These are phyloP conservation scores for Aspergillus pseudotamarii DNA, from an alignment of 2,329 filamentous ascomycete species.

Conservation along the genomic window DNA sequence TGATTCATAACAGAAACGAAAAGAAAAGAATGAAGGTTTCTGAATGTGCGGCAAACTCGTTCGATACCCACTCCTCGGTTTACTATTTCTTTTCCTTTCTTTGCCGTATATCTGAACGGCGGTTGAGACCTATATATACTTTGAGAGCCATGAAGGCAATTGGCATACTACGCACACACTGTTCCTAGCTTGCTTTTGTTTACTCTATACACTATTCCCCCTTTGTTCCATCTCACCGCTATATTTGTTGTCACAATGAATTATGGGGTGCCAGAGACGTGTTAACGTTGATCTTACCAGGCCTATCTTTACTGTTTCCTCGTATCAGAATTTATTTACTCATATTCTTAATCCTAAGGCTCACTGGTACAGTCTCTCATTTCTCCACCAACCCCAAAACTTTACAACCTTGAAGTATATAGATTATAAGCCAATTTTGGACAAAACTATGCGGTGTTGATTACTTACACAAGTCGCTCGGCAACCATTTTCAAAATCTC, in stretches of 20 bases:
- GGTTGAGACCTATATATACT: not conserved
- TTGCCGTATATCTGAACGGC: not conserved
- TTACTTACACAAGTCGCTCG: conserved; percentile 33
- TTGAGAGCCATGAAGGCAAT: not conserved
- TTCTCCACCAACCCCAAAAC: not conserved
- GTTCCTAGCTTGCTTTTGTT: not conserved
- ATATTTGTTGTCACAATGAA: not conserved
- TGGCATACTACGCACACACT: not conserved
- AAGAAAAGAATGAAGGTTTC: conserved; percentile 17
- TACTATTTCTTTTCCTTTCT: not conserved
- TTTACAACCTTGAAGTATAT: not conserved
- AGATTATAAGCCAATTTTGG: not conserved
- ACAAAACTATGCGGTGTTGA: not conserved
- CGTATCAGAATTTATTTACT: not conserved
- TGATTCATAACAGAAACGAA: conserved; percentile 10
- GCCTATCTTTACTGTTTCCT: no score
- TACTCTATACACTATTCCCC: conserved; percentile 3
- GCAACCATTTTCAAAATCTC: conserved; percentile 83
- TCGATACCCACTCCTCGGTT: conserved; percentile 36
- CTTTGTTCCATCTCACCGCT: not conserved
- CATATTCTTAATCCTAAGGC: not conserved
- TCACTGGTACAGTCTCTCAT: not conserved
- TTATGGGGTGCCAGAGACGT: not conserved
- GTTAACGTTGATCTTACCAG: not conserved
- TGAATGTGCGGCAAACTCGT: conserved; percentile 24